phyloP scores from a whole-genome alignment of 1,284 basidiomycete genomes.

The Exobasidium cylindrosporum region DNA sequence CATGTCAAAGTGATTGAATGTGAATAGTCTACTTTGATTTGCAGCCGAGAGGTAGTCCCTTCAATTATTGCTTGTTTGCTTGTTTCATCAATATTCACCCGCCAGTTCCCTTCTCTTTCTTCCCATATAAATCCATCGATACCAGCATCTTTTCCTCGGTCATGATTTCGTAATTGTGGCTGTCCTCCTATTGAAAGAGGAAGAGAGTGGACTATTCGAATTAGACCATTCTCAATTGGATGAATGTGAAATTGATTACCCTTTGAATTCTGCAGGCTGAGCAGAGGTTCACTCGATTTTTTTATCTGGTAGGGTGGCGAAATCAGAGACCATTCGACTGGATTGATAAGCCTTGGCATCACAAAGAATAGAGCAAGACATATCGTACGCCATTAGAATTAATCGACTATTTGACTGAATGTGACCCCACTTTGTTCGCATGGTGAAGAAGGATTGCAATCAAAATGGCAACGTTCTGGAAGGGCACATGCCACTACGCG shows the following conservation, averaged over 20 bases:
- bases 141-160: constrained; percentile 6
- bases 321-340: constrained; percentile 10
- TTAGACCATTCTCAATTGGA: constrained; percentile 9
- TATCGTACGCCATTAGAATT: too few species aligned
- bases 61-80: background rate
- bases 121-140: constrained; percentile 17
- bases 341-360: constrained; percentile 19
- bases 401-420: too few species aligned
- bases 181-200: background rate
- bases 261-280: constrained; percentile 6
- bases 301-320: background rate
- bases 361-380: too few species aligned
- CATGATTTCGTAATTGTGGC: background rate
- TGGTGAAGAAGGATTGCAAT: too few species aligned
- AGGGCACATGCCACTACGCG: too few species aligned
- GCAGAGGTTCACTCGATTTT: background rate
- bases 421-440: too few species aligned
- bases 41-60: background rate
- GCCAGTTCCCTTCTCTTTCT: constrained; percentile 9
- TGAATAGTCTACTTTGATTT: background rate
- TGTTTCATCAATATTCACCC: background rate
- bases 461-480: too few species aligned
- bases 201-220: constrained; percentile 15
- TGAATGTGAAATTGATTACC: constrained; percentile 14
- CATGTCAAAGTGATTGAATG: constrained; percentile 5